Evolutionary conservation across 139 green algal species (phyloP).

Genomic region (Tetraselmis chui): DNA sequence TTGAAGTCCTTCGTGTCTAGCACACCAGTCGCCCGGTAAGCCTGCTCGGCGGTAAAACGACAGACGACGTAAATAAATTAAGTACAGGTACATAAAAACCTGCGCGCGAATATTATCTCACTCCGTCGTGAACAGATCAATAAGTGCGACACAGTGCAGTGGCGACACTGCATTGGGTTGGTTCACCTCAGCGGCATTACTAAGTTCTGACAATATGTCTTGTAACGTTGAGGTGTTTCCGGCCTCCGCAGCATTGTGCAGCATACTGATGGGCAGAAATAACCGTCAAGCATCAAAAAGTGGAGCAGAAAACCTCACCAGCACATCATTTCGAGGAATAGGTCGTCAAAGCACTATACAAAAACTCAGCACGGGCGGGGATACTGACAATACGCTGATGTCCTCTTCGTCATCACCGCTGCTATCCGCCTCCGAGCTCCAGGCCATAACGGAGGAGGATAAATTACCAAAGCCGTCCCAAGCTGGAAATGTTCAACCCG

Average conservation of each 20-base stretch:
- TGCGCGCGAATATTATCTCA: too few species aligned
- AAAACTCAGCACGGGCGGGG: too few species aligned
- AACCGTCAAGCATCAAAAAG: not conserved
- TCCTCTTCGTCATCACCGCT: not conserved
- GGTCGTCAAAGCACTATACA: not conserved
- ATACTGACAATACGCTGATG: not conserved
- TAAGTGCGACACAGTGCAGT: not conserved
- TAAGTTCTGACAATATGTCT: too few species aligned
- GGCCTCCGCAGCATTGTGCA: conserved; percentile 60
- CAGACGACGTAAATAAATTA: too few species aligned
- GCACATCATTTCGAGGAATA: not conserved
- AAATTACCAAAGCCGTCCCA: too few species aligned
- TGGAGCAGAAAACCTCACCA: not conserved
- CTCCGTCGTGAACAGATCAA: not conserved
- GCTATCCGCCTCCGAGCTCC: not conserved
- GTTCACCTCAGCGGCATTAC: too few species aligned
- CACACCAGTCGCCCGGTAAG: too few species aligned
- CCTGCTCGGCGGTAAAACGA: too few species aligned
- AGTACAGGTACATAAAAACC: too few species aligned
- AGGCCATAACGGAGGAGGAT: not conserved
- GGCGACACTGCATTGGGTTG: not conserved
- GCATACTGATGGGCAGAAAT: conserved; percentile 29
- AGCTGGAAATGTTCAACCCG: too few species aligned
- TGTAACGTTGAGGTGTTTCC: conserved; percentile 42
- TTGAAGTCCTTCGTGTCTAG: conserved; percentile 47